These are phyloP conservation scores for Fusarium stilboides DNA, from an alignment of 2,329 filamentous ascomycete genomes.

Conservation along the genomic window DNA sequence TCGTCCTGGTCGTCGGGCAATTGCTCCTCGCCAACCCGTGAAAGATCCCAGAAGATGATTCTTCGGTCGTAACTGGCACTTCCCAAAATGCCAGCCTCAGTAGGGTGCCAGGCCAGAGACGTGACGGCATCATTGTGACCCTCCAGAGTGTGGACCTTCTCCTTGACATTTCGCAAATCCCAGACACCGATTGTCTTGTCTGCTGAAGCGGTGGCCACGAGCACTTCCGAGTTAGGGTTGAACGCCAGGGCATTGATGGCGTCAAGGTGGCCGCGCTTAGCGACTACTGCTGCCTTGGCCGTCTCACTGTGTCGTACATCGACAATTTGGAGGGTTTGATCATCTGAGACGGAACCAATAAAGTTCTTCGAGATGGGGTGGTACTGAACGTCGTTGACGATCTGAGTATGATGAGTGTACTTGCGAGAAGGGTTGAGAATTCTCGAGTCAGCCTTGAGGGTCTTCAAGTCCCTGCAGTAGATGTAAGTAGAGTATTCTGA, in stretches of 20 bases:
- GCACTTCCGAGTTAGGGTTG: slow-evolving; percentile 90
- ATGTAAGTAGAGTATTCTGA: slow-evolving; percentile 32
- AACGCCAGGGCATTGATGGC: slow-evolving; percentile 97
- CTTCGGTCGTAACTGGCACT: slow-evolving; percentile 94
- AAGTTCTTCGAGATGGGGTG: slow-evolving; percentile 88
- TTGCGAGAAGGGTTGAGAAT: slow-evolving; percentile 79
- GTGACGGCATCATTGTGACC: slow-evolving; percentile 92
- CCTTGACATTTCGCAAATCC: slow-evolving; percentile 92
- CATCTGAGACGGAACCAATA: slow-evolving; percentile 95
- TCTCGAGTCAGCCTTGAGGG: slow-evolving; percentile 78
- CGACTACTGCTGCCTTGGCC: slow-evolving; percentile 77
- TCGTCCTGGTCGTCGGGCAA: slow-evolving; percentile 95
- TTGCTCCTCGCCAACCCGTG: slow-evolving; percentile 92
- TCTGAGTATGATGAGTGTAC: slow-evolving; percentile 89
- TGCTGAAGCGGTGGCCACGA: slow-evolving; percentile 92
- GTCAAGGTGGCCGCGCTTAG: slow-evolving; percentile 84
- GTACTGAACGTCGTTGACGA: slow-evolving; percentile 97
- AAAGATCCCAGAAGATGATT: slow-evolving; percentile 97
- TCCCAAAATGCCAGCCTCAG: slow-evolving; percentile 88
- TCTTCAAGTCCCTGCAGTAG: slow-evolving; percentile 79
- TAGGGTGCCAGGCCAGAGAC: slow-evolving; percentile 94
- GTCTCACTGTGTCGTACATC: slow-evolving; percentile 82
- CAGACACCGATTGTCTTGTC: slow-evolving; percentile 97
- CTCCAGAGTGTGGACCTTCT: slow-evolving; percentile 90
- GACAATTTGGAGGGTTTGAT: slow-evolving; percentile 91